Evolutionary conservation across 139 green algal genomes (phyloP).

Genomic region (Deuterostichococcus epilithicus): DNA sequence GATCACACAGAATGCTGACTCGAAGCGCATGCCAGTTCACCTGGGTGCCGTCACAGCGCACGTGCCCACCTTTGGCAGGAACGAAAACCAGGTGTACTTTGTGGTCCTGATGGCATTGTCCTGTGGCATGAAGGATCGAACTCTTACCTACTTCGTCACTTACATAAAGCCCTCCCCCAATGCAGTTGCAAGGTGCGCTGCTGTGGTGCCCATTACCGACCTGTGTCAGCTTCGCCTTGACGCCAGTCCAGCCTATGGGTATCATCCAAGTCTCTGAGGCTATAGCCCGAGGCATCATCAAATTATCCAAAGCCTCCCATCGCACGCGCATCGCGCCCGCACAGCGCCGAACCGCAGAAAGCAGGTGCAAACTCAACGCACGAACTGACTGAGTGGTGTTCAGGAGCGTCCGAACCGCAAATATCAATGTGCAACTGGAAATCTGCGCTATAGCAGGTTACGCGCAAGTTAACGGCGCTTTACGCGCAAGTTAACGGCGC

Average conservation of each 20-base stretch:
- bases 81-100: conserved; percentile 71
- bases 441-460: no score
- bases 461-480: no score
- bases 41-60: neutral
- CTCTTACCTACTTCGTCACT: conserved; percentile 23
- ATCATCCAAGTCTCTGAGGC: neutral
- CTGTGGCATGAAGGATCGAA: neutral
- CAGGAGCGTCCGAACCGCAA: no score
- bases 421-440: no score
- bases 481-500: no score
- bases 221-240: neutral
- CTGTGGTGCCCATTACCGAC: neutral
- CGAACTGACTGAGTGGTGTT: no score
- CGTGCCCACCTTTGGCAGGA: conserved; percentile 56
- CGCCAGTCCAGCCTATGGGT: neutral
- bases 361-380: no score
- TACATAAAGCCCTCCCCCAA: no score
- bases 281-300: neutral
- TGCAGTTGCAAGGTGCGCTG: no score
- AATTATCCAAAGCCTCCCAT: neutral
- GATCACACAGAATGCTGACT: neutral
- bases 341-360: no score
- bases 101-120: conserved; percentile 57
- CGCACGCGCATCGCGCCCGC: no score
- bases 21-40: neutral